A percentile compares a stretch with the other conserved stretches of the same genome.
phyloP scores from a whole-genome alignment of 306 rosid genomes.

The Vigna reflexopilosa region DNA sequence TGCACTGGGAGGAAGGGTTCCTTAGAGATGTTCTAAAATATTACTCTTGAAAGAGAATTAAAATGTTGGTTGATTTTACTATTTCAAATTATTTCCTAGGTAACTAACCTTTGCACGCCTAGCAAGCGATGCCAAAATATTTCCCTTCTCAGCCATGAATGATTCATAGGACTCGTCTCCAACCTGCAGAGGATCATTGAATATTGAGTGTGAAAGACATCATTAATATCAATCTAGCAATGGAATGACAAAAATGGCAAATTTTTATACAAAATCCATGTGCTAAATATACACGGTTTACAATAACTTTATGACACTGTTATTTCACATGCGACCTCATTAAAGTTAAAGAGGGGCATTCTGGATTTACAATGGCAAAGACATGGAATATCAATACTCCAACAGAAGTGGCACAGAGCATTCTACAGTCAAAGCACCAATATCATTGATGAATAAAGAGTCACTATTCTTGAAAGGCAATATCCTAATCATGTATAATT shows the following conservation, averaged over 20 bases:
- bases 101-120: constrained; percentile 90
- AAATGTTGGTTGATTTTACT: constrained; percentile 4
- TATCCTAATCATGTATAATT: constrained; percentile 2
- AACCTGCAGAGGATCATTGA: constrained; percentile 60
- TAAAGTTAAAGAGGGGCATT: not conserved
- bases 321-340: not conserved
- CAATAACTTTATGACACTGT: not conserved
- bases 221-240: constrained; percentile 7
- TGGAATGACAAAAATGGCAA: not conserved
- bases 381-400: not conserved
- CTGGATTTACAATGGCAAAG: not conserved
- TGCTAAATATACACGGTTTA: not conserved
- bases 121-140: constrained; percentile 80
- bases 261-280: not conserved
- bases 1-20: not conserved
- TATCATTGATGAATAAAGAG: not conserved
- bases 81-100: not conserved
- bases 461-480: not conserved
- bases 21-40: constrained; percentile 10
- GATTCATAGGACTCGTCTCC: constrained; percentile 90
- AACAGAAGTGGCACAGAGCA: not conserved
- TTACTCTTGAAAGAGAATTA: constrained; percentile 9
- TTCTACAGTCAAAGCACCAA: not conserved
- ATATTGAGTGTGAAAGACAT: constrained; percentile 19
- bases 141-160: constrained; percentile 72